These are phyloP conservation scores for Glaciozyma antarctica DNA, from an alignment of 768 basidiomycete genomes.

Conservation along the genomic window DNA sequence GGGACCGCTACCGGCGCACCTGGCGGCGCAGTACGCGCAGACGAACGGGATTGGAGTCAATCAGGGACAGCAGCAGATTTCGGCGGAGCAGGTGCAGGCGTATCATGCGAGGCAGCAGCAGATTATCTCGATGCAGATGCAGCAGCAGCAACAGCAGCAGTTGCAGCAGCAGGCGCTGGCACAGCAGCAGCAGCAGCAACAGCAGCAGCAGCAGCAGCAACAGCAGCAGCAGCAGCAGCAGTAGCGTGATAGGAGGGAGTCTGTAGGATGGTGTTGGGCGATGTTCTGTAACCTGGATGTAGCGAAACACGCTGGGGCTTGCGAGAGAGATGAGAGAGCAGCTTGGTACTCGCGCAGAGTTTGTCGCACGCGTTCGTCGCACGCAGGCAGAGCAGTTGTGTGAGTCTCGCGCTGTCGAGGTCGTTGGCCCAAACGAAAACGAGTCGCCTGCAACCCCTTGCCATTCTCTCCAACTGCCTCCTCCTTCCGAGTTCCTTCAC, in stretches of 20 bases:
- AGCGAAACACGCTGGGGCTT: too few relatives aligned
- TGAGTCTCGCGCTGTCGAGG: too few relatives aligned
- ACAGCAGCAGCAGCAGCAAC: conserved; percentile 11
- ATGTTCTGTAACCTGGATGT: too few relatives aligned
- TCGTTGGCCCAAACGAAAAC: too few relatives aligned
- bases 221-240: not conserved
- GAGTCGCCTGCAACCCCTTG: too few relatives aligned
- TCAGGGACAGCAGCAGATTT: not conserved
- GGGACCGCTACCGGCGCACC: not conserved
- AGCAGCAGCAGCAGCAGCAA: not conserved
- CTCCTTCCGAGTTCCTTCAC: too few relatives aligned
- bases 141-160: not conserved
- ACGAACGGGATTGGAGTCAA: not conserved
- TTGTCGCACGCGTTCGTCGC: too few relatives aligned
- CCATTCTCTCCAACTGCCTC: too few relatives aligned
- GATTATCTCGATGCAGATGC: not conserved
- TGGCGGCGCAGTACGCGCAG: not conserved
- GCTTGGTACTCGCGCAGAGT: too few relatives aligned
- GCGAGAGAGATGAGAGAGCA: too few relatives aligned
- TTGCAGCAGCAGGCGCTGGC: conserved; percentile 1
- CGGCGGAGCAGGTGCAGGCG: not conserved
- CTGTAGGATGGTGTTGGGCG: too few relatives aligned
- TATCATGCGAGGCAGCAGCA: not conserved
- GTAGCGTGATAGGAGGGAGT: not conserved
- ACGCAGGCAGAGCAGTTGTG: too few relatives aligned